phyloP scores from a whole-genome alignment of 169 alveolate species.

The Eimeria tenella region DNA sequence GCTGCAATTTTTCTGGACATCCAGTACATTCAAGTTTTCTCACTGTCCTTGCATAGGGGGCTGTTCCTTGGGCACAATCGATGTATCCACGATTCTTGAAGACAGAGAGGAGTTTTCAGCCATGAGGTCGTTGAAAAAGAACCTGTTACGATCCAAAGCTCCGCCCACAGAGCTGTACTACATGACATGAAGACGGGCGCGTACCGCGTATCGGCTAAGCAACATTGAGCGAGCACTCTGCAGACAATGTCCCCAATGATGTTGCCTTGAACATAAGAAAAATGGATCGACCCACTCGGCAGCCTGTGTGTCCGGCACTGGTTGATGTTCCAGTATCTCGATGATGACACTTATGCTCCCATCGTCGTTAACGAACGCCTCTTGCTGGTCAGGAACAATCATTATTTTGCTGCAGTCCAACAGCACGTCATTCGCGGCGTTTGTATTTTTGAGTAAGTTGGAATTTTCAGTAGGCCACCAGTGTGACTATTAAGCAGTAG shows the following conservation, averaged over 20 bases:
- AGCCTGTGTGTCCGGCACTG: conserved; percentile 41
- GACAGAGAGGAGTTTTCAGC: conserved; percentile 31
- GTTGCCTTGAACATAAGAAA: background rate
- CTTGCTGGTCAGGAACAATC: conserved; percentile 70
- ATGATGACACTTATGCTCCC: conserved; percentile 60
- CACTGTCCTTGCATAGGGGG: conserved; percentile 30
- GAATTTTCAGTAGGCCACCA: no score
- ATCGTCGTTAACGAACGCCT: conserved; percentile 37
- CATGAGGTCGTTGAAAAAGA: conserved; percentile 66
- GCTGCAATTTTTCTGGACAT: no score
- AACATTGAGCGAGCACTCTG: background rate
- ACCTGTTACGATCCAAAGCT: conserved; percentile 17
- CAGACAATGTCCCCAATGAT: background rate
- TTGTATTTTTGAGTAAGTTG: no score
- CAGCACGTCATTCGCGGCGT: background rate
- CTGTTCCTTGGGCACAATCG: background rate
- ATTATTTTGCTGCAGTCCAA: conserved; percentile 25
- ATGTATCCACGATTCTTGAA: conserved; percentile 42
- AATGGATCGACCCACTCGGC: conserved; percentile 53
- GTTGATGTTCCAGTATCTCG: conserved; percentile 42
- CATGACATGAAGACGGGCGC: background rate
- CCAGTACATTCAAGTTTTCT: background rate
- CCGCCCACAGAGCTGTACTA: background rate
- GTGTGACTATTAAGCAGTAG: background rate
- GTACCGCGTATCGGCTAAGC: background rate